Base-by-base conservation (phyloP, 1,284 basidiomycete species). In the Rhodotorula sp. region DNA sequence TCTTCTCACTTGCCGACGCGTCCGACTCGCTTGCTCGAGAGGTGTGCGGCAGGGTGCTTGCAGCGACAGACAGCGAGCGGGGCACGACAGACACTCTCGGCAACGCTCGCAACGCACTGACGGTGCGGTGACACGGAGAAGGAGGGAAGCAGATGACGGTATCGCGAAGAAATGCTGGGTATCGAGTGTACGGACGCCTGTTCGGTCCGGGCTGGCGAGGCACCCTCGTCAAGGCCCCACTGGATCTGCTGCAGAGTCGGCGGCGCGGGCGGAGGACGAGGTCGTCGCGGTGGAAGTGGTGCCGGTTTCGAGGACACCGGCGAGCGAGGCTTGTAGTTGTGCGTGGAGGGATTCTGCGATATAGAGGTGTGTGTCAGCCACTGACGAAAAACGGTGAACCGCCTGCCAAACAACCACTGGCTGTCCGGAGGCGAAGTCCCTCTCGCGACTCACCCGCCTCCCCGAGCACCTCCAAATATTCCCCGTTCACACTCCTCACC, bases 401-500 rank as follows among this genome's bases (percentile, higher is more conserved):
- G 10, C 40, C 16, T 18, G 40, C 40, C 16, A 2, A 44, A 44
- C 40, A 44, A 13, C 40, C 15, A 18, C 10, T 44, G 13, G 40
- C 40, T 44, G 40, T 13, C 40, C 13, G 16, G 9, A 18, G 15
- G 40, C 40, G 40, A 18, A 8, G 8, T 18, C 40, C 11, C 3
- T 13, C 11, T 2, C 40, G 11, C 13, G 4, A 64, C 65, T 30
- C 37, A 53, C 69, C 66, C 6, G 69, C 65, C 26, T 68, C 59
- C 1, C 16, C 58, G 0, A 92, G 84, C 2, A 89, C 89, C 37
- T 81, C 81, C 15, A 84, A 78, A 73, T 92, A 92, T 65, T 91
- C 89, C 51, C 83, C 84, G 75, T 92, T 92, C 0, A 87, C 89
- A 11, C 80, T 75, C 22, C 83, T 81, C 86, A 91, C 87, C 76